Percentiles rank a stretch among this genome's conserved stretches.
These are phyloP conservation scores for Fusarium hainanense DNA, from an alignment of 2,329 filamentous ascomycete species.

Conservation along the genomic window DNA sequence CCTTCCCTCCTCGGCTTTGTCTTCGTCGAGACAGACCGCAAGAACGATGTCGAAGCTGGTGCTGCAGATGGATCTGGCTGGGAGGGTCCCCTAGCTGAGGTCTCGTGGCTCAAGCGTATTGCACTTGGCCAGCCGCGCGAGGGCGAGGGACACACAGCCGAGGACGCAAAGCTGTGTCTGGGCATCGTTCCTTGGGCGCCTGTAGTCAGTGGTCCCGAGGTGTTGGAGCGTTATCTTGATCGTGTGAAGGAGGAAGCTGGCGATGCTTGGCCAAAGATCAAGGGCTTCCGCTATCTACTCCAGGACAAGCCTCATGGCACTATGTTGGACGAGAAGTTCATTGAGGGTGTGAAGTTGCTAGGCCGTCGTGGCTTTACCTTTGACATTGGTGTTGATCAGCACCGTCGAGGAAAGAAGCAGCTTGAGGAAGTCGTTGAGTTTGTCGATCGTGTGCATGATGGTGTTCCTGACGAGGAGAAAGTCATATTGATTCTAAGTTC, in stretches of 20 bases:
- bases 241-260: slow-evolving; percentile 71
- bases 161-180: slow-evolving; percentile 65
- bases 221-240: slow-evolving; percentile 73
- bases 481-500: slow-evolving; percentile 77
- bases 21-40: slow-evolving; percentile 85
- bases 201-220: slow-evolving; percentile 70
- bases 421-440: slow-evolving; percentile 77
- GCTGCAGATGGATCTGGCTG: slow-evolving; percentile 67
- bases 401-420: slow-evolving; percentile 79
- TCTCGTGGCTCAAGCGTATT: slow-evolving; percentile 75
- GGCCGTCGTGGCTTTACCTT: slow-evolving; percentile 75
- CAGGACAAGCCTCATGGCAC: slow-evolving; percentile 78
- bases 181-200: slow-evolving; percentile 90
- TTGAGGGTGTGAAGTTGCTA: slow-evolving; percentile 73
- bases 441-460: slow-evolving; percentile 73
- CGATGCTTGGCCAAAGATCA: slow-evolving; percentile 73
- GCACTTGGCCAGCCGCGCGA: slow-evolving; percentile 67
- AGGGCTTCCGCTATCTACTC: slow-evolving; percentile 84
- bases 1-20: slow-evolving; percentile 74
- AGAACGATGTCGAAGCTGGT: slow-evolving; percentile 65
- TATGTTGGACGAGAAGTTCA: slow-evolving; percentile 71
- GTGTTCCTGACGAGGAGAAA: slow-evolving; percentile 67
- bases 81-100: slow-evolving; percentile 75
- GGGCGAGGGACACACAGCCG: slow-evolving; percentile 66
- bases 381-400: slow-evolving; percentile 85